Evolutionary conservation across 495 filamentous ascomycete genomes (phyloP), one percentile per base, ranked within the genome.

Genomic region (Xylaria intraflava): DNA sequence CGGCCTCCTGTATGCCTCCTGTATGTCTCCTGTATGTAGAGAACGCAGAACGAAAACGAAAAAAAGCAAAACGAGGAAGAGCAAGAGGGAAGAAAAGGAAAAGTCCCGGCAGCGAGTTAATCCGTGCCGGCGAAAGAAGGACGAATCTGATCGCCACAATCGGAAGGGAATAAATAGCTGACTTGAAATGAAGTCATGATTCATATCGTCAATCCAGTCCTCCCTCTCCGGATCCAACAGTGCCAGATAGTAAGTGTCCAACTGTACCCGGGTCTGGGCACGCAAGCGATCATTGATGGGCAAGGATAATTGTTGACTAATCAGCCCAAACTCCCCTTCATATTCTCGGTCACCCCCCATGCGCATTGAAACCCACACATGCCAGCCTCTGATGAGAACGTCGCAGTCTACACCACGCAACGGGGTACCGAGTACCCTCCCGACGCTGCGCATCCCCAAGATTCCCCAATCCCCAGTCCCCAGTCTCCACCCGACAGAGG

Each of bases 291-390:
- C 16, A 22, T 3, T 41, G 17, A 46, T n/a, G 11, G 33, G 36
- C 23, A 46, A 38, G 35, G 50, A 22, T 31, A 23, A 27, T 20
- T 46, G 51, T 39, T 53, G 23, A 53, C 33, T 53, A 53, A 53
- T 53, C 51, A 46, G 8, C 16, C 43, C 23, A 23, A 17, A 11
- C 27, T 29, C 41, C 22, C 14, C 40, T 9, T n/a, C 6, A 17
- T 29, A 20, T 27, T n/a, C 30, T 41, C 50, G 12, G 22, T 38
- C 41, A 16, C 41, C 7, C 29, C 29, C 6, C 51, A 31, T 42
- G 33, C 42, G 11, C n/a, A 16, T 10, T 10, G 22, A 31, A 16
- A 24, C 8, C 26, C 27, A 11, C 9, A 29, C 27, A 29, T 29
- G 27, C 27, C 27, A 29, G 9, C 4, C 4, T 29, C 27, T 4